Evolutionary conservation across 371 early-diverging fungal species (phyloP).

Genomic region (Mucor racemosus): DNA sequence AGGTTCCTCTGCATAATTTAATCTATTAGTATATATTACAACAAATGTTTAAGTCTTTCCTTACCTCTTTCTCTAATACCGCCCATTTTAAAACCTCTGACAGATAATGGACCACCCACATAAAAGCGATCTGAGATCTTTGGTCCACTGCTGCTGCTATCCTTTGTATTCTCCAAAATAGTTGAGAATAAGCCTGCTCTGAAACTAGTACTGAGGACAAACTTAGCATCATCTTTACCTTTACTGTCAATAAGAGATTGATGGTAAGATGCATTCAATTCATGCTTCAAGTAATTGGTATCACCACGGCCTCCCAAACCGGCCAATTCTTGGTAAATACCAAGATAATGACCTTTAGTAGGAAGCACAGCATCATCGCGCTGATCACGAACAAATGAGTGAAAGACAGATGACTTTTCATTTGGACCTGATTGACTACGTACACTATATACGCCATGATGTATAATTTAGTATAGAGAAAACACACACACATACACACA

Average conservation of each 20-base stretch:
- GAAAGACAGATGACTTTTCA: constrained; percentile 76
- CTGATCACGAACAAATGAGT: constrained; percentile 69
- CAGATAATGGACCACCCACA: constrained; percentile 84
- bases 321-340: constrained; percentile 49
- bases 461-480: neutral
- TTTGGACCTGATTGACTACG: constrained; percentile 84
- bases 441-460: constrained; percentile 57
- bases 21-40: neutral
- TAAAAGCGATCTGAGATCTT: constrained; percentile 81
- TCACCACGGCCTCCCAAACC: constrained; percentile 83
- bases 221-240: constrained; percentile 23
- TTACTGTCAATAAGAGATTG: constrained; percentile 22
- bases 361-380: constrained; percentile 81
- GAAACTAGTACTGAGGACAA: constrained; percentile 41
- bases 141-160: constrained; percentile 41
- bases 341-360: constrained; percentile 69
- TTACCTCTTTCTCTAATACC: constrained; percentile 89
- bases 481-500: neutral
- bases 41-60: neutral
- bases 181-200: constrained; percentile 69
- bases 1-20: constrained; percentile 68
- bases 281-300: constrained; percentile 71
- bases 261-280: constrained; percentile 61
- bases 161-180: constrained; percentile 38
- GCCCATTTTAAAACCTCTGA: constrained; percentile 86